Percentiles rank a stretch among this genome's conserved stretches.
phyloP scores from a whole-genome alignment of 1,284 basidiomycete species.

The Cutaneotrichosporon spelunceum region DNA sequence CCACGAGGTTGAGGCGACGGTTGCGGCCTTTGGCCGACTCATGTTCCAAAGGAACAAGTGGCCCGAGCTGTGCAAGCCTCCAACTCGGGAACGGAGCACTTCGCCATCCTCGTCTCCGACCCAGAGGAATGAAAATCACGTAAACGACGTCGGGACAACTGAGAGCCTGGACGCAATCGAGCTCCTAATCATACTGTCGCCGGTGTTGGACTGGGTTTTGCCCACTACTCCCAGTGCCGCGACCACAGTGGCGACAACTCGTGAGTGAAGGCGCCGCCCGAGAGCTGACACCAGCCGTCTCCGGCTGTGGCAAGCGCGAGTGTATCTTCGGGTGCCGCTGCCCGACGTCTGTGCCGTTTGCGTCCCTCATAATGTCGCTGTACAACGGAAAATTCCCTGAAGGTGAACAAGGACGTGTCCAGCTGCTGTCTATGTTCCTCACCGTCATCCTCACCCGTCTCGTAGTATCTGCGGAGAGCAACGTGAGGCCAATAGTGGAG shows the following conservation, averaged over 20 bases:
- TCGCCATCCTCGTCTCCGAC: conserved; percentile 2
- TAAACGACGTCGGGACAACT: background rate
- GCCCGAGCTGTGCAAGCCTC: background rate
- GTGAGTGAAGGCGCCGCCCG: background rate
- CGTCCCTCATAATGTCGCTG: conserved; percentile 7
- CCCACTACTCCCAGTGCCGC: background rate
- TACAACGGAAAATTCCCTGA: background rate
- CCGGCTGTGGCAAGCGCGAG: conserved; percentile 15
- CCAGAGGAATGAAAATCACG: background rate
- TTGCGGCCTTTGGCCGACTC: background rate
- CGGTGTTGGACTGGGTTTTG: background rate
- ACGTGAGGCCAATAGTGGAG: conserved; percentile 5
- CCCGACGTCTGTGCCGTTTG: conserved; percentile 2
- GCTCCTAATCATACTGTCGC: background rate
- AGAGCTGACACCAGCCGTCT: conserved; percentile 12
- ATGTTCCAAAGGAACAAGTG: background rate
- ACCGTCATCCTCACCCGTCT: conserved; percentile 17
- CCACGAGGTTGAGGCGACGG: background rate
- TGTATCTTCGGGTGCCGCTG: conserved; percentile 17
- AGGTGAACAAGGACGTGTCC: background rate
- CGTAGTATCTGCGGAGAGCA: background rate
- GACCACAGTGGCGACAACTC: conserved; percentile 2
- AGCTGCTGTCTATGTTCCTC: conserved; percentile 16
- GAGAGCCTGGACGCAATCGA: background rate
- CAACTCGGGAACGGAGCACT: background rate